A percentile compares a stretch with the other conserved stretches of the same genome.
Evolutionary conservation across 768 basidiomycete species (phyloP).

Genomic region (Lentinula lateritia): DNA sequence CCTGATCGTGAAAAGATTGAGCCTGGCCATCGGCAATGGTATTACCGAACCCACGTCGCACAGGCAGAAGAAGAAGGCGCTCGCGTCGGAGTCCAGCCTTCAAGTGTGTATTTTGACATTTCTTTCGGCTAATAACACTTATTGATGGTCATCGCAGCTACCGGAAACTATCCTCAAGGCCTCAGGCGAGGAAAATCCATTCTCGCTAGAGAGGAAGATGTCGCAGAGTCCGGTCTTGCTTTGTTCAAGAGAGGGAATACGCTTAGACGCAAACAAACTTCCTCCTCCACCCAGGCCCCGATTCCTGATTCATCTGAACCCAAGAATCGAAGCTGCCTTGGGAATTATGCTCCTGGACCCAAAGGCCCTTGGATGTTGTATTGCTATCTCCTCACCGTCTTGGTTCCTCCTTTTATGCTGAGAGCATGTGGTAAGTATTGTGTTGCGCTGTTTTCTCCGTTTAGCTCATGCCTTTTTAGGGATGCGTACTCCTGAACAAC

Average conservation of each 20-base stretch:
- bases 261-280: constrained; percentile 60
- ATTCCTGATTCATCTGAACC: constrained; percentile 29
- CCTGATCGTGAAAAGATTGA: constrained; percentile 97
- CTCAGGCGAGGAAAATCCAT: constrained; percentile 87
- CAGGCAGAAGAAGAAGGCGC: constrained; percentile 69
- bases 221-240: constrained; percentile 87
- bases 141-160: constrained; percentile 35
- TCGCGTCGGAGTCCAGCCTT: constrained; percentile 69
- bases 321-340: constrained; percentile 50
- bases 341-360: constrained; percentile 78
- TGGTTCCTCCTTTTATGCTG: constrained; percentile 76
- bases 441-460: not conserved
- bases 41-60: constrained; percentile 86
- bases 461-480: constrained; percentile 36
- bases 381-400: constrained; percentile 78
- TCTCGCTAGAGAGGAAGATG: constrained; percentile 85
- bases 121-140: not conserved
- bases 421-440: constrained; percentile 65
- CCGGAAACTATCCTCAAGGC: constrained; percentile 70
- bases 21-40: constrained; percentile 89
- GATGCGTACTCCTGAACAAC: constrained; percentile 84
- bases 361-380: constrained; percentile 95
- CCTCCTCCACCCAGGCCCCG: constrained; percentile 35
- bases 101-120: constrained; percentile 52
- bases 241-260: constrained; percentile 86